phyloP scores from a whole-genome alignment of 2,329 filamentous ascomycete genomes.

The Paraconiothyrium brasiliense region DNA sequence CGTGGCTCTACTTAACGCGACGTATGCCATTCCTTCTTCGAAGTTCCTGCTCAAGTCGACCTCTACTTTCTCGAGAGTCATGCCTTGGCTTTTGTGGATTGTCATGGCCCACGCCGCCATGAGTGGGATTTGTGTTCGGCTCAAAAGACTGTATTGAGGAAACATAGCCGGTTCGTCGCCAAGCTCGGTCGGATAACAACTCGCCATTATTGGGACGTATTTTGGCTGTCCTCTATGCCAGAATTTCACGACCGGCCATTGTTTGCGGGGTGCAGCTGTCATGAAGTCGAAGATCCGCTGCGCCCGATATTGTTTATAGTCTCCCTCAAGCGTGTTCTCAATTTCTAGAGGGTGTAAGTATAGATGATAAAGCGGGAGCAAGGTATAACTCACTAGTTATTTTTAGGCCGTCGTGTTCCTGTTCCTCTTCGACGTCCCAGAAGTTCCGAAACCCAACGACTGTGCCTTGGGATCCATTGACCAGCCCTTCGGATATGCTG shows the following conservation, averaged over 20 bases:
- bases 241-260: constrained; percentile 49
- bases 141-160: constrained; percentile 58
- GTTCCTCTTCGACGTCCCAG: constrained; percentile 1
- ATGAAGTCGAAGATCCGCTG: constrained; percentile 7
- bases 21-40: constrained; percentile 68
- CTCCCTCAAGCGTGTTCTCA: not conserved
- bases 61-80: constrained; percentile 67
- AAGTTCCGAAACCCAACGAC: constrained; percentile 48
- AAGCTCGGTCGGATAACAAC: constrained; percentile 60
- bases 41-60: constrained; percentile 65
- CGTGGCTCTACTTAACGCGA: constrained; percentile 67
- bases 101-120: constrained; percentile 70
- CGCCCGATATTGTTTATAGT: constrained; percentile 4
- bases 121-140: constrained; percentile 70
- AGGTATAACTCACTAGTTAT: not conserved
- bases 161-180: constrained; percentile 47
- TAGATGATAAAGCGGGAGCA: not conserved
- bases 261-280: not conserved
- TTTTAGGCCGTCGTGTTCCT: constrained; percentile 2
- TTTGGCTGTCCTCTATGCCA: constrained; percentile 53
- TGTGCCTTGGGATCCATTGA: constrained; percentile 47
- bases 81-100: constrained; percentile 68
- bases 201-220: constrained; percentile 58
- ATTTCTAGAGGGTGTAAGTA: constrained; percentile 2
- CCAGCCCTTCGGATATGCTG: constrained; percentile 40